phyloP scores from a whole-genome alignment of 2,329 filamentous ascomycete species.

The Fusarium circinatum region DNA sequence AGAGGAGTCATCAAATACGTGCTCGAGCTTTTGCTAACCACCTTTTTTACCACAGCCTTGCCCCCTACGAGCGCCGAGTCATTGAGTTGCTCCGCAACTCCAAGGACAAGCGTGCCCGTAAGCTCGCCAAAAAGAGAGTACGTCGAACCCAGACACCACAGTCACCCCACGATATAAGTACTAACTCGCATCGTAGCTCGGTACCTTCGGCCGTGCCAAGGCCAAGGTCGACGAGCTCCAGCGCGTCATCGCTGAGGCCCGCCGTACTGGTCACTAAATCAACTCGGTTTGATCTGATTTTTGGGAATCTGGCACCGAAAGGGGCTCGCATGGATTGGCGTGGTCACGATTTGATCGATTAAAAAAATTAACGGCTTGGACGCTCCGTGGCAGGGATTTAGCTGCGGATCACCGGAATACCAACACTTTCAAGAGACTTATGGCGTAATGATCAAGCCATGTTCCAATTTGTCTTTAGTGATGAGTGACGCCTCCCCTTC shows the following conservation, averaged over 20 bases:
- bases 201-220: constrained; percentile 99
- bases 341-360: constrained; percentile 50
- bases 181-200: constrained; percentile 71
- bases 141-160: constrained; percentile 51
- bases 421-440: constrained; percentile 46
- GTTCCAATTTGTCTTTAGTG: constrained; percentile 4
- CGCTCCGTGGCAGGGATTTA: constrained; percentile 45
- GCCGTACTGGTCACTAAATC: constrained; percentile 70
- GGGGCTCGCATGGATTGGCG: constrained; percentile 51
- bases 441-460: constrained; percentile 40
- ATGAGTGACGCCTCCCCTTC: neutral
- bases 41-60: constrained; percentile 65
- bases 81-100: constrained; percentile 99
- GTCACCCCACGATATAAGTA: neutral
- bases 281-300: constrained; percentile 51
- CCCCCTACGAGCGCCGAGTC: constrained; percentile 97
- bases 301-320: constrained; percentile 44
- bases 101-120: constrained; percentile 99
- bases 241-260: constrained; percentile 96
- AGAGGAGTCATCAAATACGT: neutral
- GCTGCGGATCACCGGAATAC: constrained; percentile 51
- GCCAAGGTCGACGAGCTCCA: constrained; percentile 99
- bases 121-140: constrained; percentile 99
- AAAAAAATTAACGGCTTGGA: constrained; percentile 47
- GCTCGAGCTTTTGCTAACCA: constrained; percentile 42